Base-by-base conservation (phyloP, 2,329 filamentous ascomycete genomes). In the Phaeoacremonium minimum region DNA sequence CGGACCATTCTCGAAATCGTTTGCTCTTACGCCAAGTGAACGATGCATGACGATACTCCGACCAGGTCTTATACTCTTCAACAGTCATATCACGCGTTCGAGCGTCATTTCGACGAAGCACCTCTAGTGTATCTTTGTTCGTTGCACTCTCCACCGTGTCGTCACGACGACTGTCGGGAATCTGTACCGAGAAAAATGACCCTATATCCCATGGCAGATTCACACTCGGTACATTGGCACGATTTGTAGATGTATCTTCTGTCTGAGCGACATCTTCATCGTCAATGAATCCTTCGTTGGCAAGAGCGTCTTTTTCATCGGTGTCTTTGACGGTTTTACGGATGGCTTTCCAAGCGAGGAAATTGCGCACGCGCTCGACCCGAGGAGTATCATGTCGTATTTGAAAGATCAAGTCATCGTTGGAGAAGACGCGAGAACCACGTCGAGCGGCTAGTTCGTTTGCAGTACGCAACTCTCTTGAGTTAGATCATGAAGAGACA, bases 381-480 rank as follows among this genome's bases (percentile, higher is more conserved):
- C 48, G 42, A 6, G 38, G 39, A 4, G 35, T 31, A 39, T 50
- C 43, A 36, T 52, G 46, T 11, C 49, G 44, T 13, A 51, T 26
- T 14, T 50, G 45, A 36, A 52, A 52, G 28, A 52, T 45, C 18
- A 51, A 18, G 37, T 51, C 49, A 34, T 45, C 37, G 14, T 39
- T 42, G 12, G 49, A 45, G 35, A 52, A 45, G 5, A 36, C 30
- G 18, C 45, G 33, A 9, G 43, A 36, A 15, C 48, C 45, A 11
- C 48, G 45, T n/a, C 45, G 48, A 22, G 29, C 28, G 13, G 49
- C 46, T 7, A 52, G 41, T 3, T 45, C 39, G 14, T 37, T 30
- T 14, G 48, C 48, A 4, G 39, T 37, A 15, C 20, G 32, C 4
- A 50, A 15, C 49, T 51, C n/a, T n/a, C n/a, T n/a, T n/a, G n/a